These are phyloP conservation scores for Endothia cerciana DNA, from an alignment of 2,329 filamentous ascomycete species.

Conservation along the genomic window DNA sequence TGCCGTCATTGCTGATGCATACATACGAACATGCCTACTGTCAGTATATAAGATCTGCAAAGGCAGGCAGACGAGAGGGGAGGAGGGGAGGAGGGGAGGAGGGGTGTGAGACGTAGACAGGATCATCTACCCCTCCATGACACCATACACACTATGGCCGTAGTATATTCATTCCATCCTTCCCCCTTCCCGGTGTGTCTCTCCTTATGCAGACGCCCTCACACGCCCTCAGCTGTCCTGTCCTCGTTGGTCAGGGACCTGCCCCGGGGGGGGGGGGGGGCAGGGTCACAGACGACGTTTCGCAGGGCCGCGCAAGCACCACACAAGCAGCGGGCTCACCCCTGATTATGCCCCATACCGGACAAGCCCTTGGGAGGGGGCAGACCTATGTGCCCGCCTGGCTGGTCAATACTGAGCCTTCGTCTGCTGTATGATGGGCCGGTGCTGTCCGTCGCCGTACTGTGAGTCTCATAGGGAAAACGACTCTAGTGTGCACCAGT, in stretches of 20 bases:
- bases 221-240: too few species aligned
- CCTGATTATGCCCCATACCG: not conserved
- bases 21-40: not conserved
- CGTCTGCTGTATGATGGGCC: too few species aligned
- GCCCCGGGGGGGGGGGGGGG: too few species aligned
- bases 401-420: too few species aligned
- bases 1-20: not conserved
- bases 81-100: not conserved
- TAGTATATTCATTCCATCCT: too few species aligned
- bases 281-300: not conserved
- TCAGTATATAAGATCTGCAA: not conserved
- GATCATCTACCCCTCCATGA: not conserved
- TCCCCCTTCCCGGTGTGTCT: too few species aligned
- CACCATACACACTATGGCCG: too few species aligned
- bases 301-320: constrained; percentile 9
- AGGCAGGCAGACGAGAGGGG: not conserved
- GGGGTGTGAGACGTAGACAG: not conserved
- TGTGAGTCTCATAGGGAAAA: not conserved
- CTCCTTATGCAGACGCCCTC: too few species aligned
- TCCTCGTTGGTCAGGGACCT: too few species aligned
- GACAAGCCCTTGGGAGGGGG: not conserved
- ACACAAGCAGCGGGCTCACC: not conserved
- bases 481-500: not conserved
- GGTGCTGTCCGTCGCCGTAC: too few species aligned
- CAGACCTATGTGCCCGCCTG: not conserved